Percentiles rank a stretch among this genome's conserved stretches.
Conservation (phyloP, 257 asterid genomes). For the Nicotiana tomentosiformis region DNA sequence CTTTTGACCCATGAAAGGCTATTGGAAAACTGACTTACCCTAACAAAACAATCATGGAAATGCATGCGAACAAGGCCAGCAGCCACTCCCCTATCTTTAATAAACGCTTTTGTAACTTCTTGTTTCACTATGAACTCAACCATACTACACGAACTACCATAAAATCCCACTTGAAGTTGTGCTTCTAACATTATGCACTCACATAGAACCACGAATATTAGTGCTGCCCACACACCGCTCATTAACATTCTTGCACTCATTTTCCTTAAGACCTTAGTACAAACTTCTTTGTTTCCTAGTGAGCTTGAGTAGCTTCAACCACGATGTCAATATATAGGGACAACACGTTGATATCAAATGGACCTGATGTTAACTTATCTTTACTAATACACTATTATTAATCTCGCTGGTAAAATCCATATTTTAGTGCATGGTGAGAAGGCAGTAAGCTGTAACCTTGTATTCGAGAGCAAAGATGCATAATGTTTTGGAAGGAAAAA, state of each 20-base stretch:
- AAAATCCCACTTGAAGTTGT: conserved; percentile 57
- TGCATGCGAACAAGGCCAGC: conserved; percentile 80
- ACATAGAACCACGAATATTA: conserved; percentile 14
- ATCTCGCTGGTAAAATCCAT: background rate
- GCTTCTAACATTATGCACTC: conserved; percentile 26
- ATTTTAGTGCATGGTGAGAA: conserved; percentile 30
- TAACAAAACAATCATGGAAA: conserved; percentile 80
- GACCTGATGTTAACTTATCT: background rate
- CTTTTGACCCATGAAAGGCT: too few species aligned
- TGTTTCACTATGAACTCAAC: conserved; percentile 54
- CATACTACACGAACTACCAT: conserved; percentile 34
- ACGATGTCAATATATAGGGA: background rate
- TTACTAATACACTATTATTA: background rate
- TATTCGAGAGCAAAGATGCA: conserved; percentile 9
- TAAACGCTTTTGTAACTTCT: conserved; percentile 45
- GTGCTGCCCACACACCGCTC: background rate
- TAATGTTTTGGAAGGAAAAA: background rate
- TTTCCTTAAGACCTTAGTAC: background rate
- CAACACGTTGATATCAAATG: background rate
- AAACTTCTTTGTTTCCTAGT: background rate
- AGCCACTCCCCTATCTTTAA: conserved; percentile 49
- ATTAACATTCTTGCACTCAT: conserved; percentile 27
- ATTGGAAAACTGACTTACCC: conserved; percentile 31
- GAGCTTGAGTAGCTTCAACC: background rate
- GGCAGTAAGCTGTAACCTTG: conserved; percentile 36